Evolutionary conservation across 2,329 filamentous ascomycete species (phyloP).

Genomic region (Aureobasidium musti): DNA sequence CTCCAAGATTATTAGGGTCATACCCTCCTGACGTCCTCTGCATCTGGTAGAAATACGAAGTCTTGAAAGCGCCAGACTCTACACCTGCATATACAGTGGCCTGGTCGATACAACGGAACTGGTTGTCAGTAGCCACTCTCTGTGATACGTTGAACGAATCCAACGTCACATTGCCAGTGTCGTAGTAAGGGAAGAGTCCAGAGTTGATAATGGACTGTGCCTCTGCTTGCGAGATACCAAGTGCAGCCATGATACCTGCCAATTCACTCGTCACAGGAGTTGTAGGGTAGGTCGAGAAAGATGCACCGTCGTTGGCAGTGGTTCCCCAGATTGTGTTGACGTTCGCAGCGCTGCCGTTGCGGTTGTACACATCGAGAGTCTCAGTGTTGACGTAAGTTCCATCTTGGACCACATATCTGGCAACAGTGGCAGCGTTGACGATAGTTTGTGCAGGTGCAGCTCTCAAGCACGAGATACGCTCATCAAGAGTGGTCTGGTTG

Average conservation of each 20-base stretch:
- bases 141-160: slow-evolving; percentile 59
- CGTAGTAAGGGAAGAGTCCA: slow-evolving; percentile 54
- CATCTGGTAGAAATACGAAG: slow-evolving; percentile 62
- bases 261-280: slow-evolving; percentile 47
- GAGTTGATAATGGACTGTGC: slow-evolving; percentile 48
- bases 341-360: slow-evolving; percentile 50
- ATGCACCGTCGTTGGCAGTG: slow-evolving; percentile 58
- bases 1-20: slow-evolving; percentile 57
- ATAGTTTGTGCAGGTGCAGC: slow-evolving; percentile 50
- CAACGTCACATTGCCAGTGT: slow-evolving; percentile 54
- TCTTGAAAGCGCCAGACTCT: slow-evolving; percentile 49
- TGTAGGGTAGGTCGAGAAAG: slow-evolving; percentile 55
- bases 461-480: slow-evolving; percentile 58
- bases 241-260: slow-evolving; percentile 49
- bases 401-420: slow-evolving; percentile 60
- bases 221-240: slow-evolving; percentile 49
- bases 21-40: slow-evolving; percentile 58
- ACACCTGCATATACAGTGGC: slow-evolving; percentile 58
- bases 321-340: slow-evolving; percentile 60
- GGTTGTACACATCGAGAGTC: slow-evolving; percentile 49
- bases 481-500: slow-evolving; percentile 48
- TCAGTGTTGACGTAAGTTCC: slow-evolving; percentile 58
- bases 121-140: slow-evolving; percentile 59
- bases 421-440: slow-evolving; percentile 45
- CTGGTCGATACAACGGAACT: slow-evolving; percentile 62